Percentiles rank a stretch among this genome's conserved stretches.
Conservation (phyloP, 2,329 filamentous ascomycete genomes). For the Monilinia fructicola region DNA sequence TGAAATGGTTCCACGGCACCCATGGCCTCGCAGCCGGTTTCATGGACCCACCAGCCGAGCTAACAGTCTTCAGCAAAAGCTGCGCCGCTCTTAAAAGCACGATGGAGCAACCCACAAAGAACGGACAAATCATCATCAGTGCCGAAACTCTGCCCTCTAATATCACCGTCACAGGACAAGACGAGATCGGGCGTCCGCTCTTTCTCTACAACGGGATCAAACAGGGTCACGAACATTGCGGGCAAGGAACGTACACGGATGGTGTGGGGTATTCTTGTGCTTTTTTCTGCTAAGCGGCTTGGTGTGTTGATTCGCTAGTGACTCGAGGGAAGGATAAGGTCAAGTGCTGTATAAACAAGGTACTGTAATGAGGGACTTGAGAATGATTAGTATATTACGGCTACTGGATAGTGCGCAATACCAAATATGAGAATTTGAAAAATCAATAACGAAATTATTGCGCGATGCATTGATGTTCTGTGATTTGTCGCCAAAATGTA, state of each 20-base stretch:
- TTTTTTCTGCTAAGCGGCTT: background rate
- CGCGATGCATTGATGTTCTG: background rate
- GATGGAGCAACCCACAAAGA: background rate
- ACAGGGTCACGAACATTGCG: too few species aligned
- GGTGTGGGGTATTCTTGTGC: background rate
- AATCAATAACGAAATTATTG: background rate
- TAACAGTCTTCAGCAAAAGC: background rate
- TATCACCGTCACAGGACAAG: too few species aligned
- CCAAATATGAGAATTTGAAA: background rate
- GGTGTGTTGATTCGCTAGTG: background rate
- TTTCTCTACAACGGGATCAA: too few species aligned
- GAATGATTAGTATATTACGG: background rate
- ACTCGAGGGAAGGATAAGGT: too few species aligned
- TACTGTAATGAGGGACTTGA: too few species aligned
- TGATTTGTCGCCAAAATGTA: background rate
- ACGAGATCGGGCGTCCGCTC: too few species aligned
- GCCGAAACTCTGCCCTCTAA: background rate
- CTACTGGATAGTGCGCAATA: background rate
- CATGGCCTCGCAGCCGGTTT: background rate
- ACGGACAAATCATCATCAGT: background rate
- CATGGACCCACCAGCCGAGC: background rate
- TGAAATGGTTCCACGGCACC: background rate
- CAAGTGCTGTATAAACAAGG: background rate
- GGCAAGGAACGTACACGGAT: background rate
- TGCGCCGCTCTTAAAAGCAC: background rate